Base-by-base conservation (phyloP, 768 basidiomycete genomes). In the Leccinum rimulosum region DNA sequence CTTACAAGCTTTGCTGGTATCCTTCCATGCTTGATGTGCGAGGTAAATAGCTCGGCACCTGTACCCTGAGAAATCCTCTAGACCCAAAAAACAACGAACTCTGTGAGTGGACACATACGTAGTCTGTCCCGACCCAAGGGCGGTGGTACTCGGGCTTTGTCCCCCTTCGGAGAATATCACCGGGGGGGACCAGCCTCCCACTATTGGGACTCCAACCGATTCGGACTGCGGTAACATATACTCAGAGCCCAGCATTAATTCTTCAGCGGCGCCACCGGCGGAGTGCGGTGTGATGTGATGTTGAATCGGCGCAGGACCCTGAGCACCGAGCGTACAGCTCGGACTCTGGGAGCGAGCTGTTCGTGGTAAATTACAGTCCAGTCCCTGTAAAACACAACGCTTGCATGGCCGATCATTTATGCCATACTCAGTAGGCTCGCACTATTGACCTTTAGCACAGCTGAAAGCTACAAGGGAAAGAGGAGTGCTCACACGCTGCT, bases 311-410 rank as follows among this genome's bases (percentile, higher is more conserved):
- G 51, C 62, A 52, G 45, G 12, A 12, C 43, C 66, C 30, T 66
- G 66, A 25, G 8, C 50, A 47, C 57, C 38, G 50, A 51, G 15
- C 8, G 52, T 59, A 25, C 56, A 53, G 49, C 60, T 56, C 49
- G 68, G 69, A 54, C 69, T 71, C 59, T 61, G 62, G 22, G 68
- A 70, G 36, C 59, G 67, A 38, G 62, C 40, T 17, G 3, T 45
- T n/a, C 54, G 60, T 31, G 60, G 2, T 11, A 72, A 47, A 36
- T 15, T 55, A 30, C 70, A 71, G 0, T 57, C 43, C 9, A 64
- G 8, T 22, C 27, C 27, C 14, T 61, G 62, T 35, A 1, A 45
- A 50, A 61, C 48, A 60, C 70, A 71, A 30, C 68, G 68, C 58
- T 58, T 51, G 33, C 70, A 71, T 38, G 68, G 60, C 4, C 50